Evolutionary conservation across 805 yeast species (phyloP), one percentile per base, ranked within the genome.

Genomic region (Suhomyces pyralidae): DNA sequence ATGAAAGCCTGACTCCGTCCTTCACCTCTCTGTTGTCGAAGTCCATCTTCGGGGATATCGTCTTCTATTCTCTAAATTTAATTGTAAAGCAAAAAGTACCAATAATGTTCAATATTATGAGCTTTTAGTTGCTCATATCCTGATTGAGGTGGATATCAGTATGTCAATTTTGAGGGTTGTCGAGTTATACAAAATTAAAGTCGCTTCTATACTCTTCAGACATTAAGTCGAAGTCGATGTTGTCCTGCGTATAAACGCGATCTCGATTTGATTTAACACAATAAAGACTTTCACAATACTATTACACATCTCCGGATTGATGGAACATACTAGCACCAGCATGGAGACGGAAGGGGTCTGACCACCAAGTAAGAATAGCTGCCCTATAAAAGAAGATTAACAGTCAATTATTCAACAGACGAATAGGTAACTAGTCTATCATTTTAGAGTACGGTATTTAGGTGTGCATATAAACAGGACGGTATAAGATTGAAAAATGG

Each of bases 1-100:
- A 88, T 6, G 92, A 78, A 65, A 85, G 78, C 61, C 94, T 80
- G 40, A 86, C 81, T 46, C 94, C 94, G 59, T 87, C 86, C 50
- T 69, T 65, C 64, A 88, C 94, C 65, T 88, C 96, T 58, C 78
- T 69, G 15, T 73, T 73, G 60, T 81, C 84, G 58, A 81, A 80
- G 57, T 69, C 70, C 79, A 74, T 74, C 15, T 1, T 40, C 24
- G 43, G 26, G 4, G 28, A 28, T 44, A 44, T 25, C 15, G 47
- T 30, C 30, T 3, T 10, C 17, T 38, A 7, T 17, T 17, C 42
- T 38, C 24, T 38, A 15, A 14, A 7, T 38, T 26, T 3, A 25
- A 26, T 15, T 15, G n/a, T 9, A 15, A 2, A 30, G 7, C 7
- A 30, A 14, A 30, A 2, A 30, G 34, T 30, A 14, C 34, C 14